Conservation (phyloP, 192 early-diverging fungal species). For the Dispira simplex region DNA sequence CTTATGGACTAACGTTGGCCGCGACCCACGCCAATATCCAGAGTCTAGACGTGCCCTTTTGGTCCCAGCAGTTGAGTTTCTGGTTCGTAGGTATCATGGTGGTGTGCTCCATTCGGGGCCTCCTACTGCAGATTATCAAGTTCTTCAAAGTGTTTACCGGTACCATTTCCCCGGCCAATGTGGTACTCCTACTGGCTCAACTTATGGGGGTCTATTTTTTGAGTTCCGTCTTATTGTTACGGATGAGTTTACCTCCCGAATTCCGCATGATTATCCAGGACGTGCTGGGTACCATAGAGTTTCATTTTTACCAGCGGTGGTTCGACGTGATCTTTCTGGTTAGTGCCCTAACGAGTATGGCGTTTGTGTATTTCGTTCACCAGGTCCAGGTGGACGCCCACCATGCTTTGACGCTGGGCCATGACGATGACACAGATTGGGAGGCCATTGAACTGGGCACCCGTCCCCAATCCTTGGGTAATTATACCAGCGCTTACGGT, state of each 20-base stretch:
- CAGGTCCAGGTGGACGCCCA: conserved; percentile 37
- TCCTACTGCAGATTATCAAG: conserved; percentile 71
- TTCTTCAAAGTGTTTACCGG: conserved; percentile 53
- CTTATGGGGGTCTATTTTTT: conserved; percentile 90
- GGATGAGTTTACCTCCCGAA: conserved; percentile 68
- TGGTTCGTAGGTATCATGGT: conserved; percentile 85
- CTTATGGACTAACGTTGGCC: conserved; percentile 54
- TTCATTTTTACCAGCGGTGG: conserved; percentile 88
- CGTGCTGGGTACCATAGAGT: conserved; percentile 65
- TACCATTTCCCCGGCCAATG: conserved; percentile 53
- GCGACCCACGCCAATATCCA: conserved; percentile 43
- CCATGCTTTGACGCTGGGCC: conserved; percentile 25
- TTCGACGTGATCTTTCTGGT: conserved; percentile 86
- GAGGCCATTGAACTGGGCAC: conserved; percentile 7
- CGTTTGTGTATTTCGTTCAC: conserved; percentile 56
- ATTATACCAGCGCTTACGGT: no score
- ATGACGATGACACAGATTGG: conserved; percentile 21
- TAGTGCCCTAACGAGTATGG: conserved; percentile 51
- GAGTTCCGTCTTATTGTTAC: conserved; percentile 80
- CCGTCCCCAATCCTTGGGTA: neutral
- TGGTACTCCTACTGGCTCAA: conserved; percentile 68
- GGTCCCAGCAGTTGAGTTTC: conserved; percentile 88
- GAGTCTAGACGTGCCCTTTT: conserved; percentile 57
- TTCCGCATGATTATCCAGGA: conserved; percentile 70
- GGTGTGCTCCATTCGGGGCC: conserved; percentile 71